A percentile compares a stretch with the other conserved stretches of the same genome.
Conservation (phyloP, 352 stramenopile genomes). For the Globisporangium camurandrum region DNA sequence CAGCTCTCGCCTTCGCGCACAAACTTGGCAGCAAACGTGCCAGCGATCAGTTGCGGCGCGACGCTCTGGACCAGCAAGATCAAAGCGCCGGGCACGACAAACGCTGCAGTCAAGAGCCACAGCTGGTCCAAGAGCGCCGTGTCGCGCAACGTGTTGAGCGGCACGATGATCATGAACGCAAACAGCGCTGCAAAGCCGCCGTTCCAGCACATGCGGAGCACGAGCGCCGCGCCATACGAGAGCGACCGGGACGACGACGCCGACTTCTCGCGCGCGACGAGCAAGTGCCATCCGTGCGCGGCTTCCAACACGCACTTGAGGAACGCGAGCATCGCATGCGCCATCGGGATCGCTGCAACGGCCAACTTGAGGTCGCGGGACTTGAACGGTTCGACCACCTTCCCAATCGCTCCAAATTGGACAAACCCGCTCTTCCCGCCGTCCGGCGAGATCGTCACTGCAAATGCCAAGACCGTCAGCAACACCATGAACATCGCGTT, state of each 20-base stretch:
- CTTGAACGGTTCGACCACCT: constrained; percentile 45
- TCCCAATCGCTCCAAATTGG: constrained; percentile 47
- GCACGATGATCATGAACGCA: constrained; percentile 51
- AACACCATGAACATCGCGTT: constrained; percentile 73
- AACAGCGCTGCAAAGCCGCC: constrained; percentile 49
- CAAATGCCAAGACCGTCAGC: constrained; percentile 51
- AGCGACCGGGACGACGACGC: constrained; percentile 44
- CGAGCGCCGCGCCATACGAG: constrained; percentile 51
- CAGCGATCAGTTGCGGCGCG: constrained; percentile 32
- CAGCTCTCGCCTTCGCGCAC: constrained; percentile 58
- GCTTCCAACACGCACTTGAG: constrained; percentile 56
- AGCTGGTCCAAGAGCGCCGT: constrained; percentile 39
- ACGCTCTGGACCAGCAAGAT: constrained; percentile 41
- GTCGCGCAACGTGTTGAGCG: constrained; percentile 23
- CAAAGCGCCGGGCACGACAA: constrained; percentile 31
- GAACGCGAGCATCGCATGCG: constrained; percentile 36
- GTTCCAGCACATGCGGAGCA: constrained; percentile 62
- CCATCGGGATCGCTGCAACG: constrained; percentile 45
- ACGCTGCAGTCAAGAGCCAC: constrained; percentile 20
- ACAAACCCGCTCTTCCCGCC: constrained; percentile 48
- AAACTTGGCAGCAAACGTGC: constrained; percentile 59
- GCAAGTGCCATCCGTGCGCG: constrained; percentile 52
- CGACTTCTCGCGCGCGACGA: constrained; percentile 29
- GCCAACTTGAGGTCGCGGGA: constrained; percentile 54
- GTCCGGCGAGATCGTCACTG: constrained; percentile 47